These are phyloP conservation scores for Xylaria sp. DNA, from an alignment of 2,329 filamentous ascomycete species.

Conservation along the genomic window DNA sequence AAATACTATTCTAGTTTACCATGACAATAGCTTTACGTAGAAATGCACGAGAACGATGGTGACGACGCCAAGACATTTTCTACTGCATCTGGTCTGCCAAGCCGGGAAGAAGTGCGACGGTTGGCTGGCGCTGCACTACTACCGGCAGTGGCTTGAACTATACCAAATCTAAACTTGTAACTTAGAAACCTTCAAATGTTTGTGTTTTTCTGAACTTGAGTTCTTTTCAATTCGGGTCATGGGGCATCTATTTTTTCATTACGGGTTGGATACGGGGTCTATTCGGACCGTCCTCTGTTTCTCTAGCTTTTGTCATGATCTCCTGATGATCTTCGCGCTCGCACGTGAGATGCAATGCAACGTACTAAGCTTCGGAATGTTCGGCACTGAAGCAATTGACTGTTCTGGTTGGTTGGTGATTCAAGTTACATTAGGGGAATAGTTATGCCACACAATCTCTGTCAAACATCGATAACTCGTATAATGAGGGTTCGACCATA, in stretches of 20 bases:
- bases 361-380: slow-evolving; percentile 22
- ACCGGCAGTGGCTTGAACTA: background rate
- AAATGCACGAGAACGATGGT: background rate
- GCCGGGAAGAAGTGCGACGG: slow-evolving; percentile 4
- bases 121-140: slow-evolving; percentile 13
- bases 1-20: background rate
- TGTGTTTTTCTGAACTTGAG: background rate
- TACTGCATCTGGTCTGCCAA: slow-evolving; percentile 27
- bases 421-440: background rate
- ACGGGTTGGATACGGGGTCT: background rate
- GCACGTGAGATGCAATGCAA: slow-evolving; percentile 12
- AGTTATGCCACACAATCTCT: background rate
- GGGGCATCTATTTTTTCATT: background rate
- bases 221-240: slow-evolving; percentile 10
- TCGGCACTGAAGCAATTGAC: slow-evolving; percentile 5
- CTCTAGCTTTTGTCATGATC: background rate
- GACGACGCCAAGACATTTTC: slow-evolving; percentile 12
- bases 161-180: background rate
- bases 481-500: background rate
- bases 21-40: background rate
- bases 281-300: slow-evolving; percentile 15
- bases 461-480: background rate
- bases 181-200: background rate
- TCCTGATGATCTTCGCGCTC: background rate
- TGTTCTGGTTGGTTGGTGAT: background rate